Percentiles rank a stretch among this genome's conserved stretches.
Conservation (phyloP, 2,329 filamentous ascomycete species). For the Emergomyces orientalis region DNA sequence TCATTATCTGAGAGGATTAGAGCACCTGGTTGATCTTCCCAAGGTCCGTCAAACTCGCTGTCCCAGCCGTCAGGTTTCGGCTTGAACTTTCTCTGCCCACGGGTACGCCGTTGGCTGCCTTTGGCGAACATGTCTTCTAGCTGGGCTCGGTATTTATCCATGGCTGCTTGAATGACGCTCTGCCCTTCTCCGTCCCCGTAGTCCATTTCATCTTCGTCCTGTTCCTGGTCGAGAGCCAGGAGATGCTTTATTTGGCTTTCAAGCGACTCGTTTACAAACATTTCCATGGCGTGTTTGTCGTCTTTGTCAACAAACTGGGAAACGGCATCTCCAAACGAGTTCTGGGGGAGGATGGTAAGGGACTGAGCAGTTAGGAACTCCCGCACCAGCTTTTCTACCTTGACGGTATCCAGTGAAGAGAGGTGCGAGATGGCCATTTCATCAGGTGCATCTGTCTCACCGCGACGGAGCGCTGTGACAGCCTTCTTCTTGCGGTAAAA, state of each 20-base stretch:
- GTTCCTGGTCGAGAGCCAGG: conserved; percentile 55
- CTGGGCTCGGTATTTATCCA: conserved; percentile 61
- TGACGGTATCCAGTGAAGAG: conserved; percentile 61
- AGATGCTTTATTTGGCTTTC: conserved; percentile 62
- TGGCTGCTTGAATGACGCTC: conserved; percentile 60
- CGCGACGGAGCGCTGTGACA: conserved; percentile 30
- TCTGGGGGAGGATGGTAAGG: conserved; percentile 84
- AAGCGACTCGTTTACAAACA: conserved; percentile 65
- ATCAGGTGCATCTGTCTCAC: conserved; percentile 44
- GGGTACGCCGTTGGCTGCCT: conserved; percentile 49
- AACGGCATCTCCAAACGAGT: conserved; percentile 86
- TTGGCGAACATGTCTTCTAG: conserved; percentile 63
- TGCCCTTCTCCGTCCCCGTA: conserved; percentile 59
- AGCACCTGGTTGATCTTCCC: conserved; percentile 70
- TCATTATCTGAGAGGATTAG: conserved; percentile 46
- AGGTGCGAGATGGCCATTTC: conserved; percentile 52
- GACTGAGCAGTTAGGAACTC: conserved; percentile 83
- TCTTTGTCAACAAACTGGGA: conserved; percentile 90
- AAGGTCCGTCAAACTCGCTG: conserved; percentile 75
- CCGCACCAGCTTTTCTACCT: conserved; percentile 78
- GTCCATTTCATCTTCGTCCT: conserved; percentile 57
- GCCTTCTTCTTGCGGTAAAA: conserved; percentile 82
- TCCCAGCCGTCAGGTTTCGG: conserved; percentile 77
- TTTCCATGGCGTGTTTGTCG: conserved; percentile 83
- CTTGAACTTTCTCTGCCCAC: conserved; percentile 53